Conservation (phyloP, 164 flowering plant genomes). For the Chimonanthus salicifolius region DNA sequence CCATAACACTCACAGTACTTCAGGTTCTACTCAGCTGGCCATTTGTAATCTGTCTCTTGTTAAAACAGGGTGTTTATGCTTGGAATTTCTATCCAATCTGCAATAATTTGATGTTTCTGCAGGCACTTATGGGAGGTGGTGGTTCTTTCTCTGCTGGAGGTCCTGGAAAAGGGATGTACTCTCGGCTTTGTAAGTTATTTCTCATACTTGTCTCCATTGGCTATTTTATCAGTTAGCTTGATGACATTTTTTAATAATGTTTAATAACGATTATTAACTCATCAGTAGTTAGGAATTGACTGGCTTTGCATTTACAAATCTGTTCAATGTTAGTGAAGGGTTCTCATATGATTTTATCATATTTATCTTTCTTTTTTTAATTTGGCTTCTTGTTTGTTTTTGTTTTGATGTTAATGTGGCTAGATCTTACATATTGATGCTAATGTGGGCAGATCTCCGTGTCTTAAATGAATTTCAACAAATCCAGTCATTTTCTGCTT, state of each 20-base stretch:
- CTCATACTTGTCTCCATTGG: neutral
- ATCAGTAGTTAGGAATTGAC: neutral
- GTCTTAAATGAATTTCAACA: slow-evolving; percentile 58
- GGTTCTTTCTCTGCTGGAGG: slow-evolving; percentile 97
- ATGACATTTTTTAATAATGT: neutral
- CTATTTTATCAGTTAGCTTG: neutral
- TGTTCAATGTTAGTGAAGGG: too few relatives aligned
- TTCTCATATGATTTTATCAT: neutral
- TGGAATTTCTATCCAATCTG: neutral
- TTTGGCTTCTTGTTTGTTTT: neutral
- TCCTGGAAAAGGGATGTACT: slow-evolving; percentile 95
- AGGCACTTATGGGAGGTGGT: slow-evolving; percentile 96
- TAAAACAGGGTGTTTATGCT: neutral
- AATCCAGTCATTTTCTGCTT: slow-evolving; percentile 68
- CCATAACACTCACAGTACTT: slow-evolving; percentile 71
- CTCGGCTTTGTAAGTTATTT: slow-evolving; percentile 76
- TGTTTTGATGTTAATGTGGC: slow-evolving; percentile 4
- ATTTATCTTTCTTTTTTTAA: neutral
- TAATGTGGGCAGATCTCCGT: slow-evolving; percentile 52
- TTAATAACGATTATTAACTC: neutral
- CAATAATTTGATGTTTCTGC: slow-evolving; percentile 10
- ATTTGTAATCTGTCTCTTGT: neutral
- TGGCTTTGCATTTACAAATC: neutral
- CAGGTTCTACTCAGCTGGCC: slow-evolving; percentile 43
- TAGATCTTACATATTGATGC: slow-evolving; percentile 42